Conservation (phyloP, 106 monocot genomes). For the Amphibolis antarctica region DNA sequence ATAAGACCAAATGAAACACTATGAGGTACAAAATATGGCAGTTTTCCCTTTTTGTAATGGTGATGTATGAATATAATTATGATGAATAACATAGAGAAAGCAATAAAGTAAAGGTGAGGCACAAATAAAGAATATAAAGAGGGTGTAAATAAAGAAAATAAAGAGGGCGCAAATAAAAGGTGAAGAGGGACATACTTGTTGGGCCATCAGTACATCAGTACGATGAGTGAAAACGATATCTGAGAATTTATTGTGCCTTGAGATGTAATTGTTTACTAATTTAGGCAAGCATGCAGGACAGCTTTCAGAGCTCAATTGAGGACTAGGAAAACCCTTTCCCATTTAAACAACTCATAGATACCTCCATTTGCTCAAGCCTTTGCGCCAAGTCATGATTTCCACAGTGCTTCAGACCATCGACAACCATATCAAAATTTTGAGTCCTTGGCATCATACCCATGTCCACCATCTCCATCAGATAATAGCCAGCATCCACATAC, state of each 20-base stretch:
- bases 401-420: conserved; percentile 71
- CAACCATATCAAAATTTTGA: conserved; percentile 68
- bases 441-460: conserved; percentile 60
- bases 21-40: too few relatives aligned
- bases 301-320: neutral
- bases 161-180: too few relatives aligned
- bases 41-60: too few relatives aligned
- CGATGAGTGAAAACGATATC: neutral
- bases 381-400: conserved; percentile 76
- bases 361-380: conserved; percentile 75
- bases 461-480: conserved; percentile 83
- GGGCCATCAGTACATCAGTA: too few relatives aligned
- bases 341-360: conserved; percentile 30
- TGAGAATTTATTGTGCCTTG: neutral
- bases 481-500: conserved; percentile 70
- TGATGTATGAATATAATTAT: too few relatives aligned
- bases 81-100: too few relatives aligned
- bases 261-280: neutral
- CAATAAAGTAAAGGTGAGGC: too few relatives aligned
- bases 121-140: too few relatives aligned
- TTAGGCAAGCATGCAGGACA: neutral
- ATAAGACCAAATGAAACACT: too few relatives aligned
- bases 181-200: too few relatives aligned
- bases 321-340: too few relatives aligned
- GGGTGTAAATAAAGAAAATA: too few relatives aligned